Evolutionary conservation across 768 basidiomycete species (phyloP), one percentile per base, ranked within the genome.

Genomic region (Collybia sordida): DNA sequence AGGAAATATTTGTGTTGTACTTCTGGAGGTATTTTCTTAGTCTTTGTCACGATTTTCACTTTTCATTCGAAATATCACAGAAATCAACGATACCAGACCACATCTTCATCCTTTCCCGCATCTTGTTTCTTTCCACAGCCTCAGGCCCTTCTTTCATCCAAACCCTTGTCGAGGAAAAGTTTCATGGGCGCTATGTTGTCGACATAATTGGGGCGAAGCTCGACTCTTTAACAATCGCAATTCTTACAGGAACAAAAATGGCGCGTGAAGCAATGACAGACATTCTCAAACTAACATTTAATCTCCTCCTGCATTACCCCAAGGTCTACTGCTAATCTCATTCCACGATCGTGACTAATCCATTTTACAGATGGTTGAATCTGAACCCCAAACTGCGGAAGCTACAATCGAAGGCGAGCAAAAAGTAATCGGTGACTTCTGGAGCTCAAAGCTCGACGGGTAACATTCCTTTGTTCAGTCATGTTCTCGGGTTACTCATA

Each of bases 261-360:
- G 73, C 82, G 24, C 78, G 77, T 56, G 89, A 91, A 48, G 91
- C 93, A 2, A 78, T 88, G 71, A 77, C 80, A 3, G 94, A 98
- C 65, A 63, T 93, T 21, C 77, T 98, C 49, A 98, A 98, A 62
- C 75, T 93, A 41, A 73, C 80, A 2, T 94, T 91, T 67, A 94
- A 96, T 64, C 64, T 96, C 24, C 72, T 92, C 44, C 64, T 83
- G 36, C 87, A 89, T 62, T 93, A 91, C 66, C 91, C 91, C 4
- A 90, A 85, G 73, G 88, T 88, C 39, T 24, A 69, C 63, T 4
- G 47, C 24, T 5, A 19, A 15, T 38, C 23, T 17, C 42, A 15
- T 57, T 49, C 19, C 7, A 12, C 3, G 18, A 35, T 11, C 50
- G 38, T 31, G 43, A 27, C 34, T 57, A 49, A 41, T 28, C 40